Evolutionary conservation across 352 stramenopile species (phyloP).

Genomic region (Blastocystis sp.): DNA sequence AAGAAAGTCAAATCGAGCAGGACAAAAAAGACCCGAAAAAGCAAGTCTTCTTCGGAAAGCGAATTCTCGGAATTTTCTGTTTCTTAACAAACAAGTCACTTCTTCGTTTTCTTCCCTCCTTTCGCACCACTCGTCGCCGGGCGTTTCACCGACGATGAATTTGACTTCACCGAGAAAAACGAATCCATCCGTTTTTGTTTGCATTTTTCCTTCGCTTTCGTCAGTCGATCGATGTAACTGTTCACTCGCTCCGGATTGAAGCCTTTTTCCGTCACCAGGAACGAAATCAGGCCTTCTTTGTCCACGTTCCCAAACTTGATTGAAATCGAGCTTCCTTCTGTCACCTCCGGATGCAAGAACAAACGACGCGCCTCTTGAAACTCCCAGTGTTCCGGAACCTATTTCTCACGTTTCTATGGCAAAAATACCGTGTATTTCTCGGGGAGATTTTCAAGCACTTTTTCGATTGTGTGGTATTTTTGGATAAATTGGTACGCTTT

Average conservation of each 20-base stretch:
- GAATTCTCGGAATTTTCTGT: slow-evolving; percentile 59
- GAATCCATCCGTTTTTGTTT: slow-evolving; percentile 87
- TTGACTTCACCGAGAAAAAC: slow-evolving; percentile 75
- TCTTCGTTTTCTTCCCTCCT: slow-evolving; percentile 52
- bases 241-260: slow-evolving; percentile 85
- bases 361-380: slow-evolving; percentile 74
- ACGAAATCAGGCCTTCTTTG: slow-evolving; percentile 62
- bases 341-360: slow-evolving; percentile 75
- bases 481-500: slow-evolving; percentile 89
- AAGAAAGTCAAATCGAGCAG: neutral
- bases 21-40: neutral
- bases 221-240: slow-evolving; percentile 81
- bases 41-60: neutral
- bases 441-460: slow-evolving; percentile 78
- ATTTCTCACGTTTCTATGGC: slow-evolving; percentile 52
- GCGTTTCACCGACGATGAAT: slow-evolving; percentile 60
- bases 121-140: slow-evolving; percentile 68
- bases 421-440: slow-evolving; percentile 62
- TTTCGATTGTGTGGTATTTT: slow-evolving; percentile 86
- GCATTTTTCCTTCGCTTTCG: slow-evolving; percentile 83
- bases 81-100: slow-evolving; percentile 59
- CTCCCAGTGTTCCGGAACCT: slow-evolving; percentile 10
- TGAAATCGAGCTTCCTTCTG: slow-evolving; percentile 65
- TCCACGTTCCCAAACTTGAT: slow-evolving; percentile 60
- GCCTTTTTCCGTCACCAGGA: slow-evolving; percentile 87